Base-by-base conservation (phyloP, 257 asterid species). In the Rauvolfia tetraphylla region DNA sequence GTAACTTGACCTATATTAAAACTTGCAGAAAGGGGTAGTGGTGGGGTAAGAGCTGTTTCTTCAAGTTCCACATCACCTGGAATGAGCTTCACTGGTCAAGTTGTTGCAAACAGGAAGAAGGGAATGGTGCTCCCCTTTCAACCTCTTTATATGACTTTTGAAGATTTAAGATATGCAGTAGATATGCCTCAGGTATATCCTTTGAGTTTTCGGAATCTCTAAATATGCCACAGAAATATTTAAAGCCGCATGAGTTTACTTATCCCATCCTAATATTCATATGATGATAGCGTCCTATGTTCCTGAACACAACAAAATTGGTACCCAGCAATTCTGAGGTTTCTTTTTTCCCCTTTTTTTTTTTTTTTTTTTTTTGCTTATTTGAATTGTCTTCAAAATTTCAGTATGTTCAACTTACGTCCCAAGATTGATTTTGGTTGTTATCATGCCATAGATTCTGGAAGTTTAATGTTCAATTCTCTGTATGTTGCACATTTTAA, bases 51-150 rank as follows among this genome's bases (percentile, higher is more conserved):
- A 65, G 65, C 75, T 54, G 44, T 10, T 14, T 23, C 61, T 38
- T 48, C 72, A 8, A 61, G 49, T 39, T 44, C 62, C 2, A 62
- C 8, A 31, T 76, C 56, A 1, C 66, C 34, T 57, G 8, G 18
- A 68, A 66, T 7, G 29, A 7, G 31, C 39, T 31, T 4, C n/a
- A 15, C 22, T 4, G 49, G 39, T 41, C 25, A 7, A 25, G 67
- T 44, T 22, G 22, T 57, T 27, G 62, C 76, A 71, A 65, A 75
- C 88, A 90, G 93, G 95, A 74, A 86, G 31, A 82, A 79, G 79
- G 98, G 96, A 80, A 88, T 93, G 98, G 96, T 89, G 82, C 95
- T 93, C 75, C 98, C 98, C 0, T 93, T 93, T 77, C 76, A 86
- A 73, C 93, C 96, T 66, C 92, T 90, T 82, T 89, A 90, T 68